Evolutionary conservation across 2,329 filamentous ascomycete species (phyloP), one percentile per base, ranked within the genome.

Genomic region (Pseudocercospora cruenta): DNA sequence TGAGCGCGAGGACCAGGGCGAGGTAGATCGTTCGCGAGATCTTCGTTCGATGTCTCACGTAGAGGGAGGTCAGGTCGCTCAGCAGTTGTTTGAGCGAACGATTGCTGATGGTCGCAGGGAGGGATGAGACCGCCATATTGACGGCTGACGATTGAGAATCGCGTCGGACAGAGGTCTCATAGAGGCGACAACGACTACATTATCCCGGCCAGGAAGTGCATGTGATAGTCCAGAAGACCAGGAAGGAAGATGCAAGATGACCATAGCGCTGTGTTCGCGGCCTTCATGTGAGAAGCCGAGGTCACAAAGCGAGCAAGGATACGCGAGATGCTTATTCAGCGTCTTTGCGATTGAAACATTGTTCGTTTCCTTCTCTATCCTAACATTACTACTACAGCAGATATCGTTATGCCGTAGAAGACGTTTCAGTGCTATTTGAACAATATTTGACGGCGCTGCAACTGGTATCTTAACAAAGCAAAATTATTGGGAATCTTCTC

Each of bases 21-120:
- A 96, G 83, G 82, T 96, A 96, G 72, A 96, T 88, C 69, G 88
- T 88, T 75, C 92, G 90, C 22, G 92, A 94, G 79, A 97, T 93
- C 71, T 88, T 88, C 59, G 89, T 92, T 72, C 93, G 91, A 80
- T 96, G 89, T 68, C 86, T 85, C 69, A 94, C 84, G 80, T 97
- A 97, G 58, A 93, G 85, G 59, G 84, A 79, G 2, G 90, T 90
- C 68, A 96, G 82, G 71, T 89, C 74, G 53, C 62, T 67, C 51
- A 77, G 71, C 5, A 77, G 69, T 63, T 74, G 67, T 57, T 76
- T 77, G 53, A 74, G 67, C 14, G 73, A 74, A 45, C 75, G 75
- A 60, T 72, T 75, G 51, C 74, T 76, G 66, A 75, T 58, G 58
- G 68, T 55, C 22, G 57, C 60, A 12, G 70, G 61, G 31, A 67